Percentiles rank a stretch among this genome's conserved stretches.
Evolutionary conservation across 2,329 filamentous ascomycete species (phyloP).

Genomic region (Fusarium xylarioides): DNA sequence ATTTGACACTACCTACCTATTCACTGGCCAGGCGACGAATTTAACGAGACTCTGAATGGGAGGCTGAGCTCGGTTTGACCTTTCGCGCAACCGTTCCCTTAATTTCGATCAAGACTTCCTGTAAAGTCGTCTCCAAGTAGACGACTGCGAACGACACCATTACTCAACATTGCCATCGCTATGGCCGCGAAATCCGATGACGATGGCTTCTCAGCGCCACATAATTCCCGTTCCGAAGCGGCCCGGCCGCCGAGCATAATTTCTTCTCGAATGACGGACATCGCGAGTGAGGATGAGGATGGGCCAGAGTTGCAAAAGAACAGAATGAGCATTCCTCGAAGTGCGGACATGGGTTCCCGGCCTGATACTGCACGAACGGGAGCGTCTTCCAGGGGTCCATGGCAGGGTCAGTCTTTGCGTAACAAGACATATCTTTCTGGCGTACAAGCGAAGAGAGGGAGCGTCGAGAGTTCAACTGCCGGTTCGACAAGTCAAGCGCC

Average conservation of each 20-base stretch:
- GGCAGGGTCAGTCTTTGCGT: slow-evolving; percentile 66
- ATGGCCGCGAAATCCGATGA: slow-evolving; percentile 52
- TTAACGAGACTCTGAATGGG: slow-evolving; percentile 8
- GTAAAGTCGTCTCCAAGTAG: slow-evolving; percentile 22
- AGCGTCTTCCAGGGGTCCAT: slow-evolving; percentile 54
- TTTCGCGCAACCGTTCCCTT: slow-evolving; percentile 15
- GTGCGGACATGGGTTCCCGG: slow-evolving; percentile 58
- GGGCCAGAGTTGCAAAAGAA: slow-evolving; percentile 48
- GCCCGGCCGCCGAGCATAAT: slow-evolving; percentile 70
- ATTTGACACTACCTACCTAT: slow-evolving; percentile 11
- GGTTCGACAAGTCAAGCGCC: slow-evolving; percentile 60
- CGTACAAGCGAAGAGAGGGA: slow-evolving; percentile 56
- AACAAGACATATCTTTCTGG: slow-evolving; percentile 54
- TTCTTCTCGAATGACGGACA: slow-evolving; percentile 76
- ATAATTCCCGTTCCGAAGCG: slow-evolving; percentile 53
- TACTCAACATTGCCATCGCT: slow-evolving; percentile 27
- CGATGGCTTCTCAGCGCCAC: slow-evolving; percentile 51
- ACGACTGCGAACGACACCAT: slow-evolving; percentile 27
- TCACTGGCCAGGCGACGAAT: slow-evolving; percentile 2
- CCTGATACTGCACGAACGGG: slow-evolving; percentile 65
- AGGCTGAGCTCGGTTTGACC: neutral
- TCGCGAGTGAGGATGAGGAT: slow-evolving; percentile 65
- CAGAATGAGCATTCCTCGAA: slow-evolving; percentile 45
- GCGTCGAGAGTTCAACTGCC: slow-evolving; percentile 54
- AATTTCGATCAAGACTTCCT: slow-evolving; percentile 1